A percentile compares a stretch with the other conserved stretches of the same genome.
Evolutionary conservation across 345 rosid species (phyloP).

Genomic region (Reutealis trisperma): DNA sequence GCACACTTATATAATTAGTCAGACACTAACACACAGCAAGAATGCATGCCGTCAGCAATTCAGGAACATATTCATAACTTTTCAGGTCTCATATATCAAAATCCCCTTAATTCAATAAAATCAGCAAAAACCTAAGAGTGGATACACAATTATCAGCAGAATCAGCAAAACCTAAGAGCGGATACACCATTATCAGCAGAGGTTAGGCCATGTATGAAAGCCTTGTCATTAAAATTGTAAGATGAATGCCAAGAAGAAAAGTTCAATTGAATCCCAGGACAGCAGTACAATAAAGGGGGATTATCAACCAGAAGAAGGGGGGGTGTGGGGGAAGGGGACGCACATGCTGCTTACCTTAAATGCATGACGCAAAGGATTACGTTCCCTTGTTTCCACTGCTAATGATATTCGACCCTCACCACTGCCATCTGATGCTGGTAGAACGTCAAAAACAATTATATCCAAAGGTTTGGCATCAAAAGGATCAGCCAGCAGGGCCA

Average conservation of each 20-base stretch:
- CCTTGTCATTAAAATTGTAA: slow-evolving; percentile 4
- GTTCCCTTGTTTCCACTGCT: slow-evolving; percentile 87
- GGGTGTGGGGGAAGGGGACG: too few species aligned
- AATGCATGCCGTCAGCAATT: not conserved
- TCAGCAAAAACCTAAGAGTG: not conserved
- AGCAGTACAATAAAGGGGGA: slow-evolving; percentile 6
- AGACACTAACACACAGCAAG: not conserved
- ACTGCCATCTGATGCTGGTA: slow-evolving; percentile 85
- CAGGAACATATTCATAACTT: not conserved
- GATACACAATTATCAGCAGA: not conserved
- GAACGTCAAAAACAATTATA: slow-evolving; percentile 88
- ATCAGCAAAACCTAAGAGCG: slow-evolving; percentile 7
- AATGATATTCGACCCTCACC: slow-evolving; percentile 74
- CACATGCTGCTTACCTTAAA: slow-evolving; percentile 59
- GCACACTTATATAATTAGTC: not conserved
- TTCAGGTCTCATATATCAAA: not conserved
- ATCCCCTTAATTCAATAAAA: slow-evolving; percentile 8
- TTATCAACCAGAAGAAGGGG: not conserved
- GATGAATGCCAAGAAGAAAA: not conserved
- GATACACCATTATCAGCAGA: slow-evolving; percentile 1
- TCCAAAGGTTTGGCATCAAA: slow-evolving; percentile 80
- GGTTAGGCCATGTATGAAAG: not conserved
- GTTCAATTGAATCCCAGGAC: not conserved
- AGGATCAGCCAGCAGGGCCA: slow-evolving; percentile 89
- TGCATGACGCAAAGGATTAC: slow-evolving; percentile 89